Percentiles rank a stretch among this genome's conserved stretches.
Evolutionary conservation across 2,329 filamentous ascomycete species (phyloP).

Genomic region (Geosmithia flava): DNA sequence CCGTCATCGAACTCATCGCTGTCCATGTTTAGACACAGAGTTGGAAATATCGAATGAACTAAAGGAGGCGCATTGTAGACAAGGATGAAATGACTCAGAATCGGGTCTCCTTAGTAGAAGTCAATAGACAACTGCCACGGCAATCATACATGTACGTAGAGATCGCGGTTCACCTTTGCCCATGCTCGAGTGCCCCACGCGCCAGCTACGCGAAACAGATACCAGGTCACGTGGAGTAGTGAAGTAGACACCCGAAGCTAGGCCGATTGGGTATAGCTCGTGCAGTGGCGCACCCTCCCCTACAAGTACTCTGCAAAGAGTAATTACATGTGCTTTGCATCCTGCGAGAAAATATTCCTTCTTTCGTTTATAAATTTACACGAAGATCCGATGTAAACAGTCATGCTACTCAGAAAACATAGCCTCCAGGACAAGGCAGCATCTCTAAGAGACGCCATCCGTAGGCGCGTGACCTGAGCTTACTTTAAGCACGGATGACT

Average conservation of each 20-base stretch:
- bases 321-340: background rate
- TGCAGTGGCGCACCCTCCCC: background rate
- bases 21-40: slow-evolving; percentile 26
- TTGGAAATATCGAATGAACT: background rate
- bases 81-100: background rate
- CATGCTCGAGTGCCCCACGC: slow-evolving; percentile 3
- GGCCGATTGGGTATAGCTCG: background rate
- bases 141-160: background rate
- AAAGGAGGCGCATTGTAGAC: background rate
- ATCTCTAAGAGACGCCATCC: too few species aligned
- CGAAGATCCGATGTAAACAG: too few species aligned
- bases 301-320: background rate
- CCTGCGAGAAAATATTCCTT: background rate
- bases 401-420: too few species aligned
- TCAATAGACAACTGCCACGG: background rate
- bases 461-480: background rate
- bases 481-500: background rate
- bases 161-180: background rate
- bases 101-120: background rate
- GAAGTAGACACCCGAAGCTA: background rate
- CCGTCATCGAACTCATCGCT: slow-evolving; percentile 52
- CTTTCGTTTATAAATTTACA: background rate
- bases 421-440: too few species aligned
- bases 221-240: slow-evolving; percentile 14
- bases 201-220: slow-evolving; percentile 14